A percentile compares a stretch with the other conserved stretches of the same genome.
phyloP scores from a whole-genome alignment of 106 monocot genomes.

The Chionographis japonica region DNA sequence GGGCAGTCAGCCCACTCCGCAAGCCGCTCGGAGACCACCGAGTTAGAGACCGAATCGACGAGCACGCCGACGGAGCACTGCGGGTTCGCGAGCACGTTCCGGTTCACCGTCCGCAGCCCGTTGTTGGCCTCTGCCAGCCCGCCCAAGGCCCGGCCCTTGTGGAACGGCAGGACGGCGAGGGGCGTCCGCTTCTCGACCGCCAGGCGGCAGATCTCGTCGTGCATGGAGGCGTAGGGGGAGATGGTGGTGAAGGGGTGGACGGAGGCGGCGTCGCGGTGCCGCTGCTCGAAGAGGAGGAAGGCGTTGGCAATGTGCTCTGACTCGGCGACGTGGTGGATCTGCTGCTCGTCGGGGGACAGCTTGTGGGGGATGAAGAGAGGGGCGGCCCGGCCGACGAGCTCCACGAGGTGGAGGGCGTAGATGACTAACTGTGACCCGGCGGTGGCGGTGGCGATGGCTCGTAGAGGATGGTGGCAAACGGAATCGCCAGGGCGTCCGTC shows the following conservation, averaged over 20 bases:
- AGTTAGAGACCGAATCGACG: constrained; percentile 18
- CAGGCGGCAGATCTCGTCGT: not conserved
- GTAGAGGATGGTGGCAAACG: constrained; percentile 34
- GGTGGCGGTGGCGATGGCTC: constrained; percentile 14
- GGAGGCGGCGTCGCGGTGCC: not conserved
- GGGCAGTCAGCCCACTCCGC: constrained; percentile 52
- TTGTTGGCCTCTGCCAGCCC: not conserved
- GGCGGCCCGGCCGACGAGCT: constrained; percentile 53
- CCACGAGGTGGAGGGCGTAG: constrained; percentile 66
- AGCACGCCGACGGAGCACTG: constrained; percentile 10
- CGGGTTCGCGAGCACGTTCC: constrained; percentile 13
- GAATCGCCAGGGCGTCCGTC: constrained; percentile 18
- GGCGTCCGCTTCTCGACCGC: too few species aligned
- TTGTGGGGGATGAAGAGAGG: constrained; percentile 57
- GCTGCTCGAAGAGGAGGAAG: constrained; percentile 2
- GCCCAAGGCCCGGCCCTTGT: not conserved
- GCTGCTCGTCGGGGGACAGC: not conserved
- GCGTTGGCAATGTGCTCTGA: not conserved
- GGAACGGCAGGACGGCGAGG: too few species aligned
- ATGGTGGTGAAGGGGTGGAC: constrained; percentile 3
- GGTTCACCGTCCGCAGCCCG: constrained; percentile 8
- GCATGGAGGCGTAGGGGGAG: constrained; percentile 11
- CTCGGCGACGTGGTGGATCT: not conserved
- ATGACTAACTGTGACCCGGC: constrained; percentile 23
- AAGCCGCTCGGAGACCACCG: constrained; percentile 27